phyloP scores from a whole-genome alignment of 192 early-diverging fungal species.

The Gaertneriomyces sp. region DNA sequence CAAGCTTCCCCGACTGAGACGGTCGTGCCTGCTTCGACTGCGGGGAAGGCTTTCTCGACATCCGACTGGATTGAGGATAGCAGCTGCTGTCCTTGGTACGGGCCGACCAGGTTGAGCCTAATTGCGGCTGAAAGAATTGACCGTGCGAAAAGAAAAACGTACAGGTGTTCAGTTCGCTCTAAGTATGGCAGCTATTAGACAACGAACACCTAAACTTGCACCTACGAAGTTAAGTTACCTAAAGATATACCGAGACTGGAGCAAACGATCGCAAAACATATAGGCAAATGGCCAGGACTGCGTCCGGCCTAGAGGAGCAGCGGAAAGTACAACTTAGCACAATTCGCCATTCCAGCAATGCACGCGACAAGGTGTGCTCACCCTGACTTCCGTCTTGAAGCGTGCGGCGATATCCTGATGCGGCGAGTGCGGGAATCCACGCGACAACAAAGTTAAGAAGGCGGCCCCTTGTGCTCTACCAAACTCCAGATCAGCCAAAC shows the following conservation, averaged over 20 bases:
- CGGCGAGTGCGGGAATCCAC: slow-evolving; percentile 49
- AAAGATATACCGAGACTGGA: slow-evolving; percentile 48
- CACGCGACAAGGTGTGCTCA: background rate
- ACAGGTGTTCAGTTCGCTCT: slow-evolving; percentile 71
- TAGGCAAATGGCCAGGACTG: slow-evolving; percentile 69
- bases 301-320: slow-evolving; percentile 1
- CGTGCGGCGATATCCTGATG: slow-evolving; percentile 8
- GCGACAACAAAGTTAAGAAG: slow-evolving; percentile 59
- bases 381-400: slow-evolving; percentile 26
- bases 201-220: background rate
- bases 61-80: slow-evolving; percentile 39
- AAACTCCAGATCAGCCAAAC: background rate
- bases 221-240: slow-evolving; percentile 36
- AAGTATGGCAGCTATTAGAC: slow-evolving; percentile 2
- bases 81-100: slow-evolving; percentile 78
- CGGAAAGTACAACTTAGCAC: background rate
- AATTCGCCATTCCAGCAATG: slow-evolving; percentile 6
- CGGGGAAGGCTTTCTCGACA: slow-evolving; percentile 13
- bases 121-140: slow-evolving; percentile 84
- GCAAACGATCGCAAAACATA: slow-evolving; percentile 74
- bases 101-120: slow-evolving; percentile 83
- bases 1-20: background rate
- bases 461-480: slow-evolving; percentile 64
- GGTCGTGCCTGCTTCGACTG: background rate
- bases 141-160: slow-evolving; percentile 81